A percentile compares a stretch with the other conserved stretches of the same genome.
Conservation (phyloP, 2,329 filamentous ascomycete species). For the Pleoardoris graminearum region DNA sequence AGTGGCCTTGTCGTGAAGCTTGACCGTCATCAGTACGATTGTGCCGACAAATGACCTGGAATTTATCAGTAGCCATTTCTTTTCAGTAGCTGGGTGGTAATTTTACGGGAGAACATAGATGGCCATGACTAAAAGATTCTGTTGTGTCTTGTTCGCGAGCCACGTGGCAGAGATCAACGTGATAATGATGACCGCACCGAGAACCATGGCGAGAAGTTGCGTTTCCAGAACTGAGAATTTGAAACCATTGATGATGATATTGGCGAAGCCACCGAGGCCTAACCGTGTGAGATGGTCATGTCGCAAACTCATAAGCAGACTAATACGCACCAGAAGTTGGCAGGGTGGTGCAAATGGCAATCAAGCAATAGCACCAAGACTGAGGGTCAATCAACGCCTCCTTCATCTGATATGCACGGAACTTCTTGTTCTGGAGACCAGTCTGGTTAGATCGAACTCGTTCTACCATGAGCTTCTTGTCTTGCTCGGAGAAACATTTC, state of each 20-base stretch:
- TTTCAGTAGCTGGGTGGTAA: background rate
- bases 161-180: slow-evolving; percentile 68
- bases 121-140: slow-evolving; percentile 70
- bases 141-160: slow-evolving; percentile 68
- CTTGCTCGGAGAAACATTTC: slow-evolving; percentile 68
- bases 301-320: background rate
- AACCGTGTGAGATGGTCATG: slow-evolving; percentile 36
- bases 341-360: slow-evolving; percentile 72
- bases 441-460: slow-evolving; percentile 53
- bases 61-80: slow-evolving; percentile 4
- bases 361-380: slow-evolving; percentile 57
- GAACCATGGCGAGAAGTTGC: slow-evolving; percentile 74
- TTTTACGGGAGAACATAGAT: slow-evolving; percentile 67
- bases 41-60: slow-evolving; percentile 70
- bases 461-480: slow-evolving; percentile 61
- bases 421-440: slow-evolving; percentile 53
- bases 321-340: slow-evolving; percentile 55
- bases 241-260: slow-evolving; percentile 72
- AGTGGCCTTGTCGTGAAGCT: slow-evolving; percentile 60
- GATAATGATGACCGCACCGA: slow-evolving; percentile 73
- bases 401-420: slow-evolving; percentile 57
- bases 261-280: slow-evolving; percentile 72
- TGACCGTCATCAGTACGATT: slow-evolving; percentile 69
- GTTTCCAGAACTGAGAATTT: slow-evolving; percentile 68
- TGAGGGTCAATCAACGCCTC: slow-evolving; percentile 68